phyloP scores from a whole-genome alignment of 129 eudicot genomes.

The Chrysanthemum seticuspe region DNA sequence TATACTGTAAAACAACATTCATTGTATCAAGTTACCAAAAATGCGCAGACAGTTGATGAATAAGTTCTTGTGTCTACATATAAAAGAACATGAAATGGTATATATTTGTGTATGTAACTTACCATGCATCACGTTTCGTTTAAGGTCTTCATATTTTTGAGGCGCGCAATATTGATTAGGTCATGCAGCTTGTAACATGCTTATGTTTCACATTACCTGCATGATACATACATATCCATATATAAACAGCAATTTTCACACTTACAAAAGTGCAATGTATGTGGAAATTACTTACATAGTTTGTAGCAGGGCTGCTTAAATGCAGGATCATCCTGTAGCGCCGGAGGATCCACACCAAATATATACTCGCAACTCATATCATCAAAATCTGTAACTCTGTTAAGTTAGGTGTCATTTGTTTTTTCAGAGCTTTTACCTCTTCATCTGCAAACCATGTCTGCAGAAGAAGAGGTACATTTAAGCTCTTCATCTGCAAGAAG shows the following conservation, averaged over 20 bases:
- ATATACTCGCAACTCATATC: constrained; percentile 88
- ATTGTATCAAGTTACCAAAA: too few species aligned
- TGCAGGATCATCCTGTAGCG: constrained; percentile 58
- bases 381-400: constrained; percentile 62
- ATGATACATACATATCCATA: not conserved
- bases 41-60: too few species aligned
- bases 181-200: constrained; percentile 23
- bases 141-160: not conserved
- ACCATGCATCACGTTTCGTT: not conserved
- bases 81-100: too few species aligned
- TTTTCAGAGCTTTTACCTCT: too few species aligned
- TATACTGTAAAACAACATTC: too few species aligned
- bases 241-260: not conserved
- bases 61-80: too few species aligned
- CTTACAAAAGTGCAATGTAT: not conserved
- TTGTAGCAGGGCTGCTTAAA: constrained; percentile 74
- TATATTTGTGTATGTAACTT: not conserved
- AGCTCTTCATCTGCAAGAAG: too few species aligned
- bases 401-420: too few species aligned
- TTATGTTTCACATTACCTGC: constrained; percentile 21
- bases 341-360: constrained; percentile 74
- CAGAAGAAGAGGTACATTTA: too few species aligned
- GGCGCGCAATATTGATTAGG: not conserved
- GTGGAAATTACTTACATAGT: constrained; percentile 40
- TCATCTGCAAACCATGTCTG: too few species aligned